Evolutionary conservation across 257 asterid species (phyloP).

Genomic region (Rhazya stricta): DNA sequence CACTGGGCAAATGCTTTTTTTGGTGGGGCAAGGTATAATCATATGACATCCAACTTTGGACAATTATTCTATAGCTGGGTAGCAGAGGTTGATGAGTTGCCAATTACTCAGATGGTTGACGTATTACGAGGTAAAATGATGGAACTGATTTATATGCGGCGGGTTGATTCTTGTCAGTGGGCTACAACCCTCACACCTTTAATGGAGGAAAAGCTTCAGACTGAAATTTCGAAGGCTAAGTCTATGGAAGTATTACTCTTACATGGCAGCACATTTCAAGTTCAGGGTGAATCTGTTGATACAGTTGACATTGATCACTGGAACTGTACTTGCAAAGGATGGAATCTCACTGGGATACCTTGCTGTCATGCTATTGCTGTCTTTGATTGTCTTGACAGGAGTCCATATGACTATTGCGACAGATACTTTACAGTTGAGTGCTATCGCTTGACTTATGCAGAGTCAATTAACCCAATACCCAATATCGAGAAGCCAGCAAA

Average conservation of each 20-base stretch:
- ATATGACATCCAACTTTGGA: slow-evolving; percentile 88
- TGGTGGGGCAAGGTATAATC: slow-evolving; percentile 75
- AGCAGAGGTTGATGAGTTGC: slow-evolving; percentile 87
- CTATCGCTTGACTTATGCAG: slow-evolving; percentile 60
- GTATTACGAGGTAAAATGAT: slow-evolving; percentile 87
- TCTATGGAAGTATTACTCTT: slow-evolving; percentile 40
- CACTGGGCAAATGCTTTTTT: slow-evolving; percentile 92
- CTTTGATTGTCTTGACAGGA: slow-evolving; percentile 51
- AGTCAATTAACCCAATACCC: slow-evolving; percentile 87
- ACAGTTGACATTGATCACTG: slow-evolving; percentile 68
- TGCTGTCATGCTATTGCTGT: slow-evolving; percentile 87
- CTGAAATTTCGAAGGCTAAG: slow-evolving; percentile 56
- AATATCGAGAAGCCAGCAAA: slow-evolving; percentile 69
- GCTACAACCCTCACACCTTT: slow-evolving; percentile 62
- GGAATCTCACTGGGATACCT: slow-evolving; percentile 91
- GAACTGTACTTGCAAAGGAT: slow-evolving; percentile 87
- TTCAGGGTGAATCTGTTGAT: slow-evolving; percentile 57
- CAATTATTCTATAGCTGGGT: slow-evolving; percentile 89
- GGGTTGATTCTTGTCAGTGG: slow-evolving; percentile 83
- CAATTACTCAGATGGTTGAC: slow-evolving; percentile 96
- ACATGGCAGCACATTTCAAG: slow-evolving; percentile 66
- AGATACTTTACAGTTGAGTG: slow-evolving; percentile 63
- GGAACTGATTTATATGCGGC: slow-evolving; percentile 72
- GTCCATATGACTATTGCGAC: slow-evolving; percentile 68
- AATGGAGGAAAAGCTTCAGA: slow-evolving; percentile 83